Evolutionary conservation across 1,284 basidiomycete genomes (phyloP), one percentile per base, ranked within the genome.

Genomic region (Phellinidium pouzarii): DNA sequence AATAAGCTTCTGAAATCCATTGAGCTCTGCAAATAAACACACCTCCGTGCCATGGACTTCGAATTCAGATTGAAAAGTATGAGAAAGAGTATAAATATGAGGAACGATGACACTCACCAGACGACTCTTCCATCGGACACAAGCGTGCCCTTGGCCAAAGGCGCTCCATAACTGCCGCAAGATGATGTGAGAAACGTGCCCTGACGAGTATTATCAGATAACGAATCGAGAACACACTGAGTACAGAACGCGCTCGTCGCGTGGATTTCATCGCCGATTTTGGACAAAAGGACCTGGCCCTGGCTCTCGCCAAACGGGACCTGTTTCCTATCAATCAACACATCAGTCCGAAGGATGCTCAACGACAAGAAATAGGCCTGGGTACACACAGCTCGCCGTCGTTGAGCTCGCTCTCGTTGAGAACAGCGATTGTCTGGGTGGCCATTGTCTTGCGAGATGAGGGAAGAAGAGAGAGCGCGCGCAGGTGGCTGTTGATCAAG

Each of bases 31-130:
- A 7, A 26, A 22, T 49, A 37, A 37, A 64, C 72, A 52, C 60
- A 86, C 85, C 86, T 71, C 91, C 91, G 66, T 94, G 91, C 91
- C 91, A 94, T 5, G 91, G 91, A 65, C 88, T 85, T n/a, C n/a
- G n/a, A n/a, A n/a, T n/a, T n/a, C n/a, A 55, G 4, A 34, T 22
- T 23, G 37, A 41, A 46, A 48, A 50, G 27, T 52, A 44, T 29
- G 42, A 47, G 22, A 11, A 11, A 43, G 12, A 17, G 26, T 20
- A 25, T 42, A 43, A 11, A 40, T 4, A 19, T n/a, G 17, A 45
- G n/a, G 34, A 9, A 44, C 8, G n/a, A 43, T 27, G 57, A 29
- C 54, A 29, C 79, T 52, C 60, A 83, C 84, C 91, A 91, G 48
- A 89, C 82, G 37, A 94, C 77, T 59, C 89, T 72, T 5, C 88